phyloP scores from a whole-genome alignment of 306 rosid species.

The Prunus fruticosa region DNA sequence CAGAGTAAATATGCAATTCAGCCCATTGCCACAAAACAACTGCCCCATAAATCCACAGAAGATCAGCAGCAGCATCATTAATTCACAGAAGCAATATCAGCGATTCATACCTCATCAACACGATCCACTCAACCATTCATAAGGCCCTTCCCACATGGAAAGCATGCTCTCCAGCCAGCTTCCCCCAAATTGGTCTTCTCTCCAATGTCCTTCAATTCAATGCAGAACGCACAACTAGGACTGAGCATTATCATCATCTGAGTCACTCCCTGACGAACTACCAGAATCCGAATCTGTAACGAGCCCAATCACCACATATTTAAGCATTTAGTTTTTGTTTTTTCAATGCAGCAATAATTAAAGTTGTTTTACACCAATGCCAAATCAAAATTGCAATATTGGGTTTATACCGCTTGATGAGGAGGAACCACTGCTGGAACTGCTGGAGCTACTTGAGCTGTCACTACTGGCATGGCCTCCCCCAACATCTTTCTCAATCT shows the following conservation, averaged over 20 bases:
- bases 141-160: constrained; percentile 14
- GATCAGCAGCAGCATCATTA: background rate
- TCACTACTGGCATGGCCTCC: constrained; percentile 61
- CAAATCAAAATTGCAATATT: background rate
- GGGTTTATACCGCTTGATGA: constrained; percentile 82
- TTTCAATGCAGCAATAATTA: background rate
- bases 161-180: constrained; percentile 24
- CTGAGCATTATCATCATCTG: constrained; percentile 75
- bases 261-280: constrained; percentile 89
- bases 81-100: background rate
- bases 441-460: constrained; percentile 78
- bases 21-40: background rate
- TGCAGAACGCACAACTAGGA: constrained; percentile 30
- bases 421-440: constrained; percentile 88
- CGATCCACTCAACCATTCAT: background rate
- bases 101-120: constrained; percentile 1
- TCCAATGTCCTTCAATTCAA: constrained; percentile 9
- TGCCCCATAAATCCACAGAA: background rate
- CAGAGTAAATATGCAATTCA: background rate
- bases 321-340: background rate
- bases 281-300: constrained; percentile 85
- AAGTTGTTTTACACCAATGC: background rate
- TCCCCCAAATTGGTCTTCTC: background rate
- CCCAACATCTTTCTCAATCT: constrained; percentile 80
- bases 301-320: background rate